Conservation (phyloP, 2,329 filamentous ascomycete species). For the Macrophomina pseudophaseolina region DNA sequence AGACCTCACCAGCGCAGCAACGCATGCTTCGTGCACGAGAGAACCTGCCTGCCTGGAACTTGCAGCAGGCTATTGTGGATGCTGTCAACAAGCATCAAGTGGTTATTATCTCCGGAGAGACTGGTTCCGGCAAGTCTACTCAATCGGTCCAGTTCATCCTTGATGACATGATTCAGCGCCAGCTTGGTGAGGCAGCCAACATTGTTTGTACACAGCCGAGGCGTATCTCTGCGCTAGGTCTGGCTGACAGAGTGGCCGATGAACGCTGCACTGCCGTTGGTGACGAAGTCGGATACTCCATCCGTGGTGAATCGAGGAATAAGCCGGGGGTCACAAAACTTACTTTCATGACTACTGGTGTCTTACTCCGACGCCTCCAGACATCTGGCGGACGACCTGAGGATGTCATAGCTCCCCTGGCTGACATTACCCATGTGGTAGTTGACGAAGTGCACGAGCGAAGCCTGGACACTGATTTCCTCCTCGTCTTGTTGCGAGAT, state of each 20-base stretch:
- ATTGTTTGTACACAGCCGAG: conserved; percentile 96
- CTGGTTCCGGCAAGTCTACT: conserved; percentile 94
- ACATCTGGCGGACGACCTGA: conserved; percentile 81
- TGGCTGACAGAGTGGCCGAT: conserved; percentile 93
- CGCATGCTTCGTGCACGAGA: conserved; percentile 76
- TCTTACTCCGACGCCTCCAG: conserved; percentile 87
- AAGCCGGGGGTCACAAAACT: conserved; percentile 77
- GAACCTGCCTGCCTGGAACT: conserved; percentile 84
- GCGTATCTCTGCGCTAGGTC: conserved; percentile 88
- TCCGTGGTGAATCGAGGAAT: conserved; percentile 85
- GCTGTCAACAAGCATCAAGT: conserved; percentile 81
- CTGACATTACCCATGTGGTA: conserved; percentile 91
- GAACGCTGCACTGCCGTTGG: conserved; percentile 84
- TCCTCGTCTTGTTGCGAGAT: conserved; percentile 84
- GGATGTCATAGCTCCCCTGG: conserved; percentile 79
- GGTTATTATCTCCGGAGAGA: conserved; percentile 96
- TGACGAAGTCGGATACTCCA: conserved; percentile 87
- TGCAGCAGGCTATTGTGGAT: conserved; percentile 75
- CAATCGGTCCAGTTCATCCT: conserved; percentile 96
- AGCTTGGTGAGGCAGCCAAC: conserved; percentile 77
- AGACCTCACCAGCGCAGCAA: conserved; percentile 68
- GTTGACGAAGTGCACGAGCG: conserved; percentile 97
- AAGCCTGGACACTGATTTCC: conserved; percentile 91
- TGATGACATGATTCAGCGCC: conserved; percentile 81
- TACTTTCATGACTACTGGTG: conserved; percentile 94